A percentile compares a stretch with the other conserved stretches of the same genome.
Evolutionary conservation across 2,329 filamentous ascomycete genomes (phyloP).

Genomic region (Chaetomium sp.): DNA sequence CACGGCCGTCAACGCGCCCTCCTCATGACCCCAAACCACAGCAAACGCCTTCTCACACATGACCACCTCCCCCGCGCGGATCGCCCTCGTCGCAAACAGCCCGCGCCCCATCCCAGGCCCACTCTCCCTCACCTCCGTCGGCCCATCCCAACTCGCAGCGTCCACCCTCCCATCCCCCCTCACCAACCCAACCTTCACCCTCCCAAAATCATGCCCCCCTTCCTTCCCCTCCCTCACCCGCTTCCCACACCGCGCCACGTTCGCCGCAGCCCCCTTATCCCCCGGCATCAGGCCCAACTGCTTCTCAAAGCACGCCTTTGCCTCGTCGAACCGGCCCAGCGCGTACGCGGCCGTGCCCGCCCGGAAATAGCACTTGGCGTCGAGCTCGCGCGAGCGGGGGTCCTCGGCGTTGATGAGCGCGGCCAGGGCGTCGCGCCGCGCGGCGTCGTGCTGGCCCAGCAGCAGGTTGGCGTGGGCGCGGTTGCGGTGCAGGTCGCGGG

Average conservation of each 20-base stretch:
- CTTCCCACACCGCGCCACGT: not conserved
- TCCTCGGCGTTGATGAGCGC: slow-evolving; percentile 6
- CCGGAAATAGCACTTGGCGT: slow-evolving; percentile 20
- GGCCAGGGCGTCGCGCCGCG: slow-evolving; percentile 2
- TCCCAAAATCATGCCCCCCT: not conserved
- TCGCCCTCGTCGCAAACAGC: slow-evolving; percentile 1
- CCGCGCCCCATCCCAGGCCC: not conserved
- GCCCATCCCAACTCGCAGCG: not conserved
- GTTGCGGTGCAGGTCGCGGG: slow-evolving; percentile 15
- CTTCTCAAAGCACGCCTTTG: not conserved
- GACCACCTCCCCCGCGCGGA: not conserved
- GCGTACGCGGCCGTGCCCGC: slow-evolving; percentile 14
- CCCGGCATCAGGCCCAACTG: not conserved
- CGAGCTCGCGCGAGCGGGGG: slow-evolving; percentile 2
- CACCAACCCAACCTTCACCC: not conserved
- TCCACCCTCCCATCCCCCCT: not conserved
- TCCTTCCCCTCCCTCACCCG: slow-evolving; percentile 3
- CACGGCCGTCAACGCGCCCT: not conserved
- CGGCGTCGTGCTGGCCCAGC: not conserved
- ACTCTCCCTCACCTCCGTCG: not conserved
- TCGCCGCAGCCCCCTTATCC: not conserved
- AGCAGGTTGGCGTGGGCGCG: slow-evolving; percentile 19
- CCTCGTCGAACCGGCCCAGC: not conserved
- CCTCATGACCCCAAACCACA: slow-evolving; percentile 3
- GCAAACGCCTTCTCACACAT: slow-evolving; percentile 16